Base-by-base conservation (phyloP, 1,284 basidiomycete species). In the Schizopora paradoxa region DNA sequence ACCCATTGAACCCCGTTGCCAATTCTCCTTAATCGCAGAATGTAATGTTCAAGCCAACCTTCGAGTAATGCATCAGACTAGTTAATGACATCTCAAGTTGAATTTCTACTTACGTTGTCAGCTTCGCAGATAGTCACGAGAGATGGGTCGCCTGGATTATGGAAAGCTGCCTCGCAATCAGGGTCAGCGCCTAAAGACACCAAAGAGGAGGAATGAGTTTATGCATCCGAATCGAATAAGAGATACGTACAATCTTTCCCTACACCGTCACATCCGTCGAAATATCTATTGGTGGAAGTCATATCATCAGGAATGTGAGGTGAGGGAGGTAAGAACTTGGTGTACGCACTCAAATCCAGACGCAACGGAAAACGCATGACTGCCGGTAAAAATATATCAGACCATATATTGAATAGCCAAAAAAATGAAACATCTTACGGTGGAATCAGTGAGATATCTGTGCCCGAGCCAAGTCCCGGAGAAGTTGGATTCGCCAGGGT, bases 401-500 rank as follows among this genome's bases (percentile, higher is more conserved):
- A 10, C 8, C 8, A 10, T 10, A 31, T 31, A 10, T 13, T 6
- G 25, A 26, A 26, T n/a, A n/a, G n/a, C n/a, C 35, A 28, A 26
- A 21, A 23, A 21, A 10, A 41, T 11, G 19, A 8, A 26, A 34
- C 10, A 18, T 54, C 68, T 51, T 45, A 70, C 68, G 69, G 69
- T 1, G 50, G 0, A 33, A 73, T 73, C 52, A 74, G 57, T 46
- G 67, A 69, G 39, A 73, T 58, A 48, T 73, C 72, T 10, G 59
- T 54, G 32, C 62, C 65, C 5, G 69, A 68, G 6, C 70, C 71
- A 48, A 63, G 57, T 2, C 71, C 70, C 1, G 57, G 32, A 23
- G 54, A 55, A 11, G 54, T 54, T 4, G 70, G 63, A 53, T 73
- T 68, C 37, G 54, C 57, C 41, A 74, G 59, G 16, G 66, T 72